phyloP scores from a whole-genome alignment of 2,329 filamentous ascomycete species.

The Atkinsonella texensis region DNA sequence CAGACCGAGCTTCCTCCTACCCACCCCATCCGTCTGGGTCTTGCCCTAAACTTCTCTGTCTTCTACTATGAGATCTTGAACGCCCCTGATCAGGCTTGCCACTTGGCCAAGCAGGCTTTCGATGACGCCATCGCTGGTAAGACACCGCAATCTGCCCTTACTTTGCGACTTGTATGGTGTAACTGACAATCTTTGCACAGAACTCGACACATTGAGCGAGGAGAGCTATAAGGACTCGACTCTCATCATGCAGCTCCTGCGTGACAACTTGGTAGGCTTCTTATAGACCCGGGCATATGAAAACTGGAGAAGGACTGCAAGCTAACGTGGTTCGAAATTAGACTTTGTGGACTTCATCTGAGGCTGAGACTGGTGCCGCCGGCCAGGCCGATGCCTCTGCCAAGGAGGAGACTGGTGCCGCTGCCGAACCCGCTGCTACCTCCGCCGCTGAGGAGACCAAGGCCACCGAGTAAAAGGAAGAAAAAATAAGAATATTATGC shows the following conservation, averaged over 20 bases:
- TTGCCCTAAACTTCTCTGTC: slow-evolving; percentile 97
- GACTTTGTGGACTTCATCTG: slow-evolving; percentile 99
- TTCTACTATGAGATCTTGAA: slow-evolving; percentile 99
- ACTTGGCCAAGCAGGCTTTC: slow-evolving; percentile 97
- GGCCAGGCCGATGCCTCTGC: slow-evolving; percentile 35
- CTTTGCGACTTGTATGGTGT: not conserved
- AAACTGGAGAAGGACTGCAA: not conserved
- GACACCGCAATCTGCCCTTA: slow-evolving; percentile 7
- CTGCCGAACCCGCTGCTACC: slow-evolving; percentile 45
- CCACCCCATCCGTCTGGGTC: slow-evolving; percentile 93
- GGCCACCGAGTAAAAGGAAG: slow-evolving; percentile 44
- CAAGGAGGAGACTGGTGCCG: slow-evolving; percentile 36
- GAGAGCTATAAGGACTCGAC: slow-evolving; percentile 99
- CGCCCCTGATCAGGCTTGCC: slow-evolving; percentile 94
- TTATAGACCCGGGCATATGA: slow-evolving; percentile 16
- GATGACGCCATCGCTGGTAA: slow-evolving; percentile 85
- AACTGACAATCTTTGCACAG: slow-evolving; percentile 29
- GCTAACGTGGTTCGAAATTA: slow-evolving; percentile 23
- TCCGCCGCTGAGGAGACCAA: slow-evolving; percentile 54
- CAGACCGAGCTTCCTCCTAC: slow-evolving; percentile 96
- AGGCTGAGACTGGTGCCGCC: slow-evolving; percentile 65
- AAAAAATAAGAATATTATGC: slow-evolving; percentile 12
- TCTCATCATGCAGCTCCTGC: slow-evolving; percentile 96
- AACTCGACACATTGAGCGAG: slow-evolving; percentile 93
- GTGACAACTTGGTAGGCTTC: slow-evolving; percentile 76